Evolutionary conservation across 2,329 filamentous ascomycete species (phyloP), one percentile per base, ranked within the genome.

Genomic region (Epichloe baconii): DNA sequence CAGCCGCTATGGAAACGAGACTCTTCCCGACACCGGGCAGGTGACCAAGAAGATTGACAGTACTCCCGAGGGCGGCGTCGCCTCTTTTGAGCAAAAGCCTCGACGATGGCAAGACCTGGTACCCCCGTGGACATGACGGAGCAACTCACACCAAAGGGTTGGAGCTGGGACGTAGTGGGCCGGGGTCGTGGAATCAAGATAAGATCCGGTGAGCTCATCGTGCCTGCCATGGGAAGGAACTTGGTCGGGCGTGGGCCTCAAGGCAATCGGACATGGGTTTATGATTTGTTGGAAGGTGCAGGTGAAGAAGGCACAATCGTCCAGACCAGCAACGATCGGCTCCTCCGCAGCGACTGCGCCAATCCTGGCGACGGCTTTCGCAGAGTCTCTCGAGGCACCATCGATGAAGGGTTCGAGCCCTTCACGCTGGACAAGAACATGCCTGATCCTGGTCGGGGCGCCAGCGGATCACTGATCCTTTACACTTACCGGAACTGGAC

Each of bases 51-150:
- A 45, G 36, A 52, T 60, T 15, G 54, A 60, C 53, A 48, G 38
- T 7, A 56, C 54, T 7, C 58, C 56, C 56, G 55, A 55, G 41
- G 55, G 15, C 51, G 59, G n/a, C 57, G 58, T n/a, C 59, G 59
- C 43, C 37, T 61, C 17, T 59, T 43, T 51, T 61, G 17, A 58
- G 55, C n/a, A 40, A 48, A 31, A 60, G 57, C 57, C 55, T 46
- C 31, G 58, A 61, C 48, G 59, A 61, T 38, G 59, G 59, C 47
- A 51, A 55, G 31, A 60, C 56, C 21, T 61, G 59, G 59, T 49
- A 55, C 4, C 53, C 58, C 58, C 4, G 51, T 50, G n/a, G 58
- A 60, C 31, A 34, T 60, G 45, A 60, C 58, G 14, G 53, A 53
- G 23, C 44, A 52, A 31, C 53, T 60, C 34, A 58, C 56, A 11